Percentiles rank a stretch among this genome's conserved stretches.
Evolutionary conservation across 176 grass and related monocot species (phyloP).

Genomic region (Bolboschoenus planiculmis): DNA sequence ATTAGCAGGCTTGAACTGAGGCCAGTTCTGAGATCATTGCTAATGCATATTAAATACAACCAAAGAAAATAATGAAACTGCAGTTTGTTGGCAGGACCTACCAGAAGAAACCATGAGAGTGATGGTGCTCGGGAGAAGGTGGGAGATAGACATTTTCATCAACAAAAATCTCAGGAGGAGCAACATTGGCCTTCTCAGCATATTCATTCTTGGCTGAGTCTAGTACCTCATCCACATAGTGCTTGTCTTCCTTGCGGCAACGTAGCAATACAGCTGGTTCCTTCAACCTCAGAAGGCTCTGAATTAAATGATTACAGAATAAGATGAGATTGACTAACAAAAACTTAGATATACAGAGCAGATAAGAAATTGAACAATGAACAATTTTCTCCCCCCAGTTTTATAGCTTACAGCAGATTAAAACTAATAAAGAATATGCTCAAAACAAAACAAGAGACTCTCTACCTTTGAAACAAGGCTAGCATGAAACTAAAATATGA

Average conservation of each 20-base stretch:
- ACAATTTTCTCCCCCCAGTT: neutral
- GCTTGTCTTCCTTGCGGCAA: constrained; percentile 65
- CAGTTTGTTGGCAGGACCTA: constrained; percentile 22
- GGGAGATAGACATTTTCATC: constrained; percentile 68
- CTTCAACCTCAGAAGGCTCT: constrained; percentile 84
- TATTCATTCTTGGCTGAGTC: constrained; percentile 81
- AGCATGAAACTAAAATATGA: neutral
- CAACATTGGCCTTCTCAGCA: constrained; percentile 65
- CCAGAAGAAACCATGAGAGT: constrained; percentile 63
- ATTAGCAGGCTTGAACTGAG: too few relatives aligned
- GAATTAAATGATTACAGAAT: constrained; percentile 21
- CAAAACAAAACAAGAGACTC: neutral
- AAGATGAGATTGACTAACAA: neutral
- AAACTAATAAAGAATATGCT: neutral
- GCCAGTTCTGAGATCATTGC: neutral
- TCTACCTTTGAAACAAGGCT: neutral
- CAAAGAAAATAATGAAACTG: constrained; percentile 14
- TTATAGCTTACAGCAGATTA: neutral
- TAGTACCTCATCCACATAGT: constrained; percentile 56
- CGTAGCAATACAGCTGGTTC: constrained; percentile 84
- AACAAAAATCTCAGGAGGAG: constrained; percentile 59
- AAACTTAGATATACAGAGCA: neutral
- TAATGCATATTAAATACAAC: neutral
- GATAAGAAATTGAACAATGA: neutral
- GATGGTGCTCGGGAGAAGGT: constrained; percentile 46